Conservation (phyloP, 2,329 filamentous ascomycete genomes). For the Ascochyta clinopodiicola region DNA sequence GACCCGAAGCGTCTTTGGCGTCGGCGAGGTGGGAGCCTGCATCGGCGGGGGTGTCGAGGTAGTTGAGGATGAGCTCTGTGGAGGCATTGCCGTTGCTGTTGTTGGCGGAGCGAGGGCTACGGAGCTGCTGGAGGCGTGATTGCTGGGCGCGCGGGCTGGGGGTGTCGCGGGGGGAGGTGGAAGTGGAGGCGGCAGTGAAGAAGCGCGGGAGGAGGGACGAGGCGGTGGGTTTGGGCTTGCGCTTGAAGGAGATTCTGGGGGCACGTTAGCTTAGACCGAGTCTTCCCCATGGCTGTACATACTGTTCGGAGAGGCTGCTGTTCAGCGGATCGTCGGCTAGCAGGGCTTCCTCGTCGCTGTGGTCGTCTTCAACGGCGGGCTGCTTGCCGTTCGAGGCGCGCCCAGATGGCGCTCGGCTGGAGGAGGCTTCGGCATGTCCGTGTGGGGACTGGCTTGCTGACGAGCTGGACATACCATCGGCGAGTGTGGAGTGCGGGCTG, state of each 20-base stretch:
- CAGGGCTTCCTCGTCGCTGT: constrained; percentile 56
- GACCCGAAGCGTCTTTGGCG: constrained; percentile 52
- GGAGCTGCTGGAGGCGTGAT: constrained; percentile 32
- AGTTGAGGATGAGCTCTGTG: constrained; percentile 51
- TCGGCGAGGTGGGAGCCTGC: constrained; percentile 50
- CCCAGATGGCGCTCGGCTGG: constrained; percentile 37
- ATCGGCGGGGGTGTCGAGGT: constrained; percentile 49
- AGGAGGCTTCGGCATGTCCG: constrained; percentile 54
- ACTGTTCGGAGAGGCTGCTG: constrained; percentile 56
- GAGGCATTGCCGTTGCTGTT: constrained; percentile 30
- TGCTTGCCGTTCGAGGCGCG: constrained; percentile 46
- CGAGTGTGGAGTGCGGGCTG: constrained; percentile 33
- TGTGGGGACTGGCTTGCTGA: constrained; percentile 42
- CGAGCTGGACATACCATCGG: constrained; percentile 49
- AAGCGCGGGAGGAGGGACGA: constrained; percentile 53
- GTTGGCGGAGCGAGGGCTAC: constrained; percentile 13
- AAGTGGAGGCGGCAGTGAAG: constrained; percentile 41
- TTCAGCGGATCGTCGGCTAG: constrained; percentile 65
- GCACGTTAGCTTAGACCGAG: neutral
- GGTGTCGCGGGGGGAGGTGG: constrained; percentile 7
- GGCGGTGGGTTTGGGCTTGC: constrained; percentile 62
- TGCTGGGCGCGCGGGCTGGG: constrained; percentile 37
- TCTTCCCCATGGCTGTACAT: constrained; percentile 3
- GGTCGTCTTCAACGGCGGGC: constrained; percentile 47
- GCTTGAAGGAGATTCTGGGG: constrained; percentile 72